phyloP scores from a whole-genome alignment of 1,139 yeast species.

The Dujonia santamariae region DNA sequence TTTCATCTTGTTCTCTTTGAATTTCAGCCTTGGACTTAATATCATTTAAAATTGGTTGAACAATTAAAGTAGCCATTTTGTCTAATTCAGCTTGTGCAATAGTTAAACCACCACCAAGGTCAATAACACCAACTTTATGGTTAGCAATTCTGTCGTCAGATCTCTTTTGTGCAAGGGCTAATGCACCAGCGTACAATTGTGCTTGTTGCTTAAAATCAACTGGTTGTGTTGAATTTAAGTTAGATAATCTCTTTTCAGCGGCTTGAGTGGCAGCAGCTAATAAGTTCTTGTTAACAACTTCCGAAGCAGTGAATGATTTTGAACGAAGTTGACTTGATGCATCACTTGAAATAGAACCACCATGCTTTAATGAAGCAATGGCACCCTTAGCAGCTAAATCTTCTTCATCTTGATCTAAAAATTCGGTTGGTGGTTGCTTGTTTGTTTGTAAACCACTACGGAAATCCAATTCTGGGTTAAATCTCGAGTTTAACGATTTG shows the following conservation, averaged over 20 bases:
- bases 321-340: conserved; percentile 27
- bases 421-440: conserved; percentile 21
- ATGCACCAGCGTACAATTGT: conserved; percentile 42
- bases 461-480: conserved; percentile 44
- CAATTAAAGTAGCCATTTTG: conserved; percentile 76
- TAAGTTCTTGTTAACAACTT: conserved; percentile 53
- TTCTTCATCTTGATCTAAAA: conserved; percentile 27
- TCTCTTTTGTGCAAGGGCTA: conserved; percentile 68
- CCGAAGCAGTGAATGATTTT: conserved; percentile 35
- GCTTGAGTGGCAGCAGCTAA: conserved; percentile 59
- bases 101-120: conserved; percentile 86
- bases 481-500: conserved; percentile 38
- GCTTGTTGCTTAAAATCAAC: conserved; percentile 41
- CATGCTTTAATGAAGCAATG: conserved; percentile 32
- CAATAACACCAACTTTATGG: conserved; percentile 53
- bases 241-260: conserved; percentile 50
- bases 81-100: conserved; percentile 77
- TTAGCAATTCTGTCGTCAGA: conserved; percentile 51
- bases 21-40: conserved; percentile 66
- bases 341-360: conserved; percentile 23
- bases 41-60: conserved; percentile 81
- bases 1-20: conserved; percentile 64
- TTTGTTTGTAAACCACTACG: conserved; percentile 36
- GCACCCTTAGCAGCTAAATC: conserved; percentile 38
- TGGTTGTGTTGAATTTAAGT: conserved; percentile 30